Base-by-base conservation (phyloP, 2,329 filamentous ascomycete species). In the Alternaria atra region DNA sequence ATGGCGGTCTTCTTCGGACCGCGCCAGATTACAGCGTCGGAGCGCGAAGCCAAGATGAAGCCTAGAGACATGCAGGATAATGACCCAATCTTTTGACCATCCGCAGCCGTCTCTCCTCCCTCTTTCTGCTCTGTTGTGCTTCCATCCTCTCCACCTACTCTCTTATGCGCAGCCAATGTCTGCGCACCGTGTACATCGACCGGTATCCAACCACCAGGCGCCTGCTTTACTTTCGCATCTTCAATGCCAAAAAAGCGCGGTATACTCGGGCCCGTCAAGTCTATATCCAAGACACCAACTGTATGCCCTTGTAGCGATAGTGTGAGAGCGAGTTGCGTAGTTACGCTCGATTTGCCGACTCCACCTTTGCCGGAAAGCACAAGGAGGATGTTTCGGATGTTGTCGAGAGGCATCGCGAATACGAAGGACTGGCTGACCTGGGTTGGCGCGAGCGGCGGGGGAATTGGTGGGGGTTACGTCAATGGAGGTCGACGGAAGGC, bases 1-100 rank as follows among this genome's bases (percentile, higher is more conserved):
- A 99, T 99, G 52, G 95, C 95, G 5, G 95, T 99, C 83, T 99
- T 99, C 81, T 99, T 99, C 2, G 95, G 95, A 0, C 95, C 95
- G 54, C 95, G 88, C 95, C 95, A 99, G 39, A 99, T 95, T 0
- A 99, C 94, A 0, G 95, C 94, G 71, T 97, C 93, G 64, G 91
- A 92, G 70, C 94, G 85, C 63, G 89, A 87, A 4, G 90, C 89
- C 6, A 99, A 85, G 6, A 99, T 86, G 73, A 99, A 98, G 3
- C 94, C 95, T 1, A 99, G 84, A 56, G 93, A 97, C 91, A 98
- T 97, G 78, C 93, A 95, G 62, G 88, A 86, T 9, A 94, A 83
- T 34, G 89, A 83, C 1, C 91, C 91, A 25, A 89, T 80, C 3
- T 84, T 46, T 52, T 68, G 65, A 4, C 59, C 63, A 37, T 59